A percentile compares a stretch with the other conserved stretches of the same genome.
phyloP scores from a whole-genome alignment of 2,329 filamentous ascomycete genomes.

The Pezicula rhizophila region DNA sequence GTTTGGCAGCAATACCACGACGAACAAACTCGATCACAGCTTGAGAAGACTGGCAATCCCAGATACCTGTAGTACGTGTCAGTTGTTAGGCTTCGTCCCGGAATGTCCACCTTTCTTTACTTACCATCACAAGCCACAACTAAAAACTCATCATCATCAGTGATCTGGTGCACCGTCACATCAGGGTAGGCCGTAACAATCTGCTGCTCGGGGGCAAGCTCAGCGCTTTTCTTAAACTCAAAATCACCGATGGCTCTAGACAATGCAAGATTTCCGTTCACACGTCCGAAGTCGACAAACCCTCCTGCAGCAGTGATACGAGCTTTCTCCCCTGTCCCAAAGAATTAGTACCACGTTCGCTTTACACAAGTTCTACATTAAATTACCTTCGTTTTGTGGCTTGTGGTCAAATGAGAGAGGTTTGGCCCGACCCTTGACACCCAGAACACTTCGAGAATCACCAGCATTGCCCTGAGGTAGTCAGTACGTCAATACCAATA shows the following conservation, averaged over 20 bases:
- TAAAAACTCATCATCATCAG: slow-evolving; percentile 90
- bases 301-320: slow-evolving; percentile 93
- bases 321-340: slow-evolving; percentile 76
- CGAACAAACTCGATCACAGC: slow-evolving; percentile 95
- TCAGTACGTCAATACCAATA: slow-evolving; percentile 16
- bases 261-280: slow-evolving; percentile 94
- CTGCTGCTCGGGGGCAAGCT: slow-evolving; percentile 94
- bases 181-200: slow-evolving; percentile 97
- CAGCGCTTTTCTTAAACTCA: slow-evolving; percentile 98
- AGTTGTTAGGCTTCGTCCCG: slow-evolving; percentile 11
- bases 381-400: slow-evolving; percentile 88
- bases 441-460: slow-evolving; percentile 89
- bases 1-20: slow-evolving; percentile 92
- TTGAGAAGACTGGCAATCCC: slow-evolving; percentile 98
- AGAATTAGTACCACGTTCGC: not conserved
- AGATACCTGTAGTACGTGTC: slow-evolving; percentile 65
- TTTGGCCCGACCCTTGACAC: slow-evolving; percentile 95
- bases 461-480: slow-evolving; percentile 80
- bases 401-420: slow-evolving; percentile 99
- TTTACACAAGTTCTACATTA: not conserved
- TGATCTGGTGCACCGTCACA: slow-evolving; percentile 83
- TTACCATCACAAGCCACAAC: slow-evolving; percentile 88
- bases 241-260: slow-evolving; percentile 98
- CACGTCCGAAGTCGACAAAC: slow-evolving; percentile 96
- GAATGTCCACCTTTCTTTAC: slow-evolving; percentile 25